phyloP scores from a whole-genome alignment of 768 basidiomycete species.

The Royoungia palumana region DNA sequence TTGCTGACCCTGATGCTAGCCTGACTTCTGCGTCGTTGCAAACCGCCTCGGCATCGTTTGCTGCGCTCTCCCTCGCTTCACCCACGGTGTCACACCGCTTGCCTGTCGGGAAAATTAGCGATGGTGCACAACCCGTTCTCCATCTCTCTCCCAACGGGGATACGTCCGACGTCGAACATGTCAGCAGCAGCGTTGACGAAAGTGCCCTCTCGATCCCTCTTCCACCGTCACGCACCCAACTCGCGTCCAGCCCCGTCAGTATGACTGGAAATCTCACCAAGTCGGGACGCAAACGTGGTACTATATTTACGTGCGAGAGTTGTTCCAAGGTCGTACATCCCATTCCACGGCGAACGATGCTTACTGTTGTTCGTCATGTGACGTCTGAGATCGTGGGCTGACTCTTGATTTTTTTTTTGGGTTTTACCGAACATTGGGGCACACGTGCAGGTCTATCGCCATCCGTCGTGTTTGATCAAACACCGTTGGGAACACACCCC shows the following conservation, averaged over 20 bases:
- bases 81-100: slow-evolving; percentile 32
- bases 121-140: slow-evolving; percentile 12
- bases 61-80: slow-evolving; percentile 40
- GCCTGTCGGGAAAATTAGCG: too few species aligned
- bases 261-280: slow-evolving; percentile 20
- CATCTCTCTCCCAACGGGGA: background rate
- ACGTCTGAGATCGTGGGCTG: too few species aligned
- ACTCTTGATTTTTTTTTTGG: too few species aligned
- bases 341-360: too few species aligned
- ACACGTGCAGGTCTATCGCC: slow-evolving; percentile 66
- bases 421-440: too few species aligned
- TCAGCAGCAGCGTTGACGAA: slow-evolving; percentile 16
- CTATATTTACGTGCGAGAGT: slow-evolving; percentile 88
- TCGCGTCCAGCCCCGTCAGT: background rate
- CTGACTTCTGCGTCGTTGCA: slow-evolving; percentile 31
- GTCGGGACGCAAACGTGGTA: slow-evolving; percentile 72
- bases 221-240: slow-evolving; percentile 2
- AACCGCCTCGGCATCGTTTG: slow-evolving; percentile 38
- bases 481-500: slow-evolving; percentile 98
- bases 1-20: slow-evolving; percentile 16
- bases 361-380: too few species aligned
- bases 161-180: slow-evolving; percentile 1
- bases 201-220: slow-evolving; percentile 9
- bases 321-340: slow-evolving; percentile 73
- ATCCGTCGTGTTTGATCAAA: slow-evolving; percentile 93